Conservation (phyloP, 2,329 filamentous ascomycete species). For the Phaeoacremonium minimum region DNA sequence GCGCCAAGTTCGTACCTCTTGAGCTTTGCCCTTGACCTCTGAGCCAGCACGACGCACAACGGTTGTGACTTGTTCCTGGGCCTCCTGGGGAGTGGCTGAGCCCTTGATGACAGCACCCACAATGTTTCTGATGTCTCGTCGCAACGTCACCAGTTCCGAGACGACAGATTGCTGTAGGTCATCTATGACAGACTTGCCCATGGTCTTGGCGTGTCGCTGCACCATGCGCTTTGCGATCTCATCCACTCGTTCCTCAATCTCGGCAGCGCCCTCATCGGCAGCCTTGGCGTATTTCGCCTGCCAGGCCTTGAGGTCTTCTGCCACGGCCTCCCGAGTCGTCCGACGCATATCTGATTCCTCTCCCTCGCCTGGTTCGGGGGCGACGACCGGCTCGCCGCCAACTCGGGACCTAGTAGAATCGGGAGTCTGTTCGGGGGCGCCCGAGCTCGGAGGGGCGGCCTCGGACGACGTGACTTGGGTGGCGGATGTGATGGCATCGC, state of each 20-base stretch:
- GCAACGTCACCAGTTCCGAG: constrained; percentile 61
- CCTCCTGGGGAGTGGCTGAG: constrained; percentile 27
- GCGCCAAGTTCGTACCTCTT: constrained; percentile 74
- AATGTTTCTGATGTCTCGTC: constrained; percentile 61
- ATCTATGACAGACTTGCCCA: constrained; percentile 62
- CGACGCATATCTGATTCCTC: constrained; percentile 41
- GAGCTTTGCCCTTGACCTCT: constrained; percentile 71
- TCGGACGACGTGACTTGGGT: constrained; percentile 14
- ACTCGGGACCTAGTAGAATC: constrained; percentile 14
- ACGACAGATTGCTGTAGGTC: constrained; percentile 66
- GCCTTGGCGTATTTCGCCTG: constrained; percentile 83
- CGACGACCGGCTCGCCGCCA: constrained; percentile 26
- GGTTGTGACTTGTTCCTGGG: constrained; percentile 35
- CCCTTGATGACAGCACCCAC: constrained; percentile 46
- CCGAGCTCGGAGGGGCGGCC: constrained; percentile 10
- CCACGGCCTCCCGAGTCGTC: constrained; percentile 62
- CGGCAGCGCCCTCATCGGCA: constrained; percentile 70
- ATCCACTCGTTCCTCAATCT: constrained; percentile 67
- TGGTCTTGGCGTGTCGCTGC: constrained; percentile 57
- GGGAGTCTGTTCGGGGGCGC: constrained; percentile 14
- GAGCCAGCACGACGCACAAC: constrained; percentile 64
- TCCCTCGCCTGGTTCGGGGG: constrained; percentile 36
- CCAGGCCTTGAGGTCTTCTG: constrained; percentile 78
- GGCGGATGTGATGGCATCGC: constrained; percentile 5
- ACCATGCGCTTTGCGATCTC: constrained; percentile 56